A percentile compares a stretch with the other conserved stretches of the same genome.
phyloP scores from a whole-genome alignment of 208 protist genomes.

The Acanthamoeba culbertsoni region DNA sequence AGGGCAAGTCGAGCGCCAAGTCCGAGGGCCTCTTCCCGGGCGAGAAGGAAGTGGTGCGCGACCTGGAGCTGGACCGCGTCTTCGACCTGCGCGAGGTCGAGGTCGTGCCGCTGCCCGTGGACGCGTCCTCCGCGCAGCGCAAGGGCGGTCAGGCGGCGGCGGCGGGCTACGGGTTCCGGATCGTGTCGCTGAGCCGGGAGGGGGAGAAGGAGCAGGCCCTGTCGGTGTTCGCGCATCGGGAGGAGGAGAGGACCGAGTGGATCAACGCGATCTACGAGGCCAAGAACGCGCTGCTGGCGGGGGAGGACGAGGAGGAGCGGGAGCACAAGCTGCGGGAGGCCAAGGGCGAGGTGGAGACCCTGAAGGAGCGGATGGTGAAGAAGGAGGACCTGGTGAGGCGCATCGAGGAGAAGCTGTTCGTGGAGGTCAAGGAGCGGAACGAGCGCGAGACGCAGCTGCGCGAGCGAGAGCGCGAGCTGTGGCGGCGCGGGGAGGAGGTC shows the following conservation, averaged over 20 bases:
- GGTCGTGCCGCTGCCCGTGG: slow-evolving; percentile 7
- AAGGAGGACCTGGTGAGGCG: slow-evolving; percentile 30
- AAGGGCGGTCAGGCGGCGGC: not conserved
- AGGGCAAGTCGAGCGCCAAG: not conserved
- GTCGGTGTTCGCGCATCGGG: not conserved
- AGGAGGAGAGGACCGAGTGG: slow-evolving; percentile 51
- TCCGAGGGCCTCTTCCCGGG: not conserved
- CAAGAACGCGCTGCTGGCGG: not conserved
- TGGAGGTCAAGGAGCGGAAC: not conserved
- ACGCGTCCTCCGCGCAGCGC: no score
- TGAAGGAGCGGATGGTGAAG: slow-evolving; percentile 33
- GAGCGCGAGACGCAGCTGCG: not conserved
- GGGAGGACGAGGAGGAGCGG: slow-evolving; percentile 15
- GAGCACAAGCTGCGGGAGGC: slow-evolving; percentile 36
- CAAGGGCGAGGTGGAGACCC: slow-evolving; percentile 34
- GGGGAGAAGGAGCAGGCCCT: slow-evolving; percentile 35
- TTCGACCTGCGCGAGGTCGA: slow-evolving; percentile 50
- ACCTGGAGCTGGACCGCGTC: slow-evolving; percentile 37
- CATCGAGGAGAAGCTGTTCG: slow-evolving; percentile 35
- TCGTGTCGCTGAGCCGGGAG: not conserved
- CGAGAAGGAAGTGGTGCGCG: not conserved
- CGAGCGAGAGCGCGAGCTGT: slow-evolving; percentile 42
- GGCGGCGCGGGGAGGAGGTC: not conserved
- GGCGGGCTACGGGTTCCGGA: not conserved
- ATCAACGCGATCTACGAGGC: slow-evolving; percentile 50